phyloP scores from a whole-genome alignment of 208 protist species.

The Vickermania ingenoplastis region DNA sequence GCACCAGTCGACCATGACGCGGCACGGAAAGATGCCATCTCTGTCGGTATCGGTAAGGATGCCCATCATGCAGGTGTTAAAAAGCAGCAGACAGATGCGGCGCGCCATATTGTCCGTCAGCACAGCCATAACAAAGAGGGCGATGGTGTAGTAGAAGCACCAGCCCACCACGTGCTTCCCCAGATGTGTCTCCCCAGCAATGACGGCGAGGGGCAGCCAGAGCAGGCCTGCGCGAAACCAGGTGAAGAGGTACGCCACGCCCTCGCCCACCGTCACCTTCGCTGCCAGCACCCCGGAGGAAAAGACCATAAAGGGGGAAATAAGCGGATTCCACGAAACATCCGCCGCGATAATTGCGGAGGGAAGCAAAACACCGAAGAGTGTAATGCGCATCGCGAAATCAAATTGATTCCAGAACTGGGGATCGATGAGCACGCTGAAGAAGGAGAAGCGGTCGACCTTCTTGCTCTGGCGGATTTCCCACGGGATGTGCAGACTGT shows the following conservation, averaged over 20 bases:
- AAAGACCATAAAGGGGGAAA: slow-evolving; percentile 53
- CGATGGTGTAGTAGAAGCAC: slow-evolving; percentile 66
- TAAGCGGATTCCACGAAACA: slow-evolving; percentile 42
- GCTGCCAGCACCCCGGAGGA: slow-evolving; percentile 54
- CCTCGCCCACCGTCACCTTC: slow-evolving; percentile 63
- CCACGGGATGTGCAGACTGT: slow-evolving; percentile 57
- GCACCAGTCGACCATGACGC: slow-evolving; percentile 81
- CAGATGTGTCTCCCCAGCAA: slow-evolving; percentile 46
- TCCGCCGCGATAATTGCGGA: slow-evolving; percentile 45
- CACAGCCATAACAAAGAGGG: slow-evolving; percentile 73
- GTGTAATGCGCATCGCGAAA: slow-evolving; percentile 66
- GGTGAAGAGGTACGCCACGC: slow-evolving; percentile 54
- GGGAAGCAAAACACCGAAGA: slow-evolving; percentile 47
- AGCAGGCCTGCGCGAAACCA: slow-evolving; percentile 60
- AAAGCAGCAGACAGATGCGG: slow-evolving; percentile 79
- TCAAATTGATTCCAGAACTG: slow-evolving; percentile 79
- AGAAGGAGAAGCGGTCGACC: slow-evolving; percentile 32
- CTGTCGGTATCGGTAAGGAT: slow-evolving; percentile 30
- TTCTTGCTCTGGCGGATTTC: slow-evolving; percentile 24
- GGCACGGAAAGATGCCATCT: slow-evolving; percentile 38
- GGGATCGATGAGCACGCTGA: slow-evolving; percentile 39
- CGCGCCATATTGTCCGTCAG: slow-evolving; percentile 62
- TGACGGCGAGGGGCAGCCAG: slow-evolving; percentile 68
- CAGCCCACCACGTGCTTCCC: slow-evolving; percentile 50
- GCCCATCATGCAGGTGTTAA: slow-evolving; percentile 77